Conservation (phyloP, 257 asterid genomes). For the Gentiana dahurica region DNA sequence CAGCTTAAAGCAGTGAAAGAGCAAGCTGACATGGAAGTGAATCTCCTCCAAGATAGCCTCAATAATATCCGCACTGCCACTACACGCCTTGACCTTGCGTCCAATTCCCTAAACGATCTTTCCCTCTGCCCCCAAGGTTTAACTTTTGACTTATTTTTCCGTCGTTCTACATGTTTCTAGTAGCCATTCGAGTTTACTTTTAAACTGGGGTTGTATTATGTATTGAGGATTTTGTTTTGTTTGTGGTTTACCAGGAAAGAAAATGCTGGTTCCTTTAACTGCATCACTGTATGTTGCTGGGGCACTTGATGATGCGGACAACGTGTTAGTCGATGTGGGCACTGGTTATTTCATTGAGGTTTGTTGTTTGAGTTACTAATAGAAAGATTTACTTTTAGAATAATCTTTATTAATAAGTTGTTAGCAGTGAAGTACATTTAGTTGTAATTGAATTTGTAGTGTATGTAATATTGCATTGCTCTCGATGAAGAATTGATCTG, state of each 20-base stretch:
- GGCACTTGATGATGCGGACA: constrained; percentile 71
- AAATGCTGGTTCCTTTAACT: constrained; percentile 80
- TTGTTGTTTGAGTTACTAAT: not conserved
- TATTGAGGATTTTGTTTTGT: not conserved
- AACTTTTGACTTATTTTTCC: not conserved
- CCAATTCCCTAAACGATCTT: constrained; percentile 74
- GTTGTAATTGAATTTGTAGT: too few relatives aligned
- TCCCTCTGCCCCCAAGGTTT: constrained; percentile 73
- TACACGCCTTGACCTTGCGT: constrained; percentile 70
- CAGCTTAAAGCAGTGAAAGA: constrained; percentile 73
- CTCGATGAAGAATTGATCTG: too few relatives aligned
- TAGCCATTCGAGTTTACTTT: not conserved
- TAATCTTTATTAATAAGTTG: too few relatives aligned
- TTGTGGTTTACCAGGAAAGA: constrained; percentile 42
- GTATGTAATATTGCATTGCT: too few relatives aligned
- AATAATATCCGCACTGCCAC: constrained; percentile 80
- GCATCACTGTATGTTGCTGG: constrained; percentile 90
- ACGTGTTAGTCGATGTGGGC: constrained; percentile 89
- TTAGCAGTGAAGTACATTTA: too few relatives aligned
- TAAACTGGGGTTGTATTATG: not conserved
- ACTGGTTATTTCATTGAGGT: constrained; percentile 96
- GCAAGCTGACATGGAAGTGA: too few relatives aligned
- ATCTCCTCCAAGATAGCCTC: constrained; percentile 76
- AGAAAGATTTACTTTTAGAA: too few relatives aligned
- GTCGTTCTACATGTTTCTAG: not conserved